Evolutionary conservation across 495 filamentous ascomycete genomes (phyloP), one percentile per base, ranked within the genome.

Genomic region (Diplogelasinospora grovesii): DNA sequence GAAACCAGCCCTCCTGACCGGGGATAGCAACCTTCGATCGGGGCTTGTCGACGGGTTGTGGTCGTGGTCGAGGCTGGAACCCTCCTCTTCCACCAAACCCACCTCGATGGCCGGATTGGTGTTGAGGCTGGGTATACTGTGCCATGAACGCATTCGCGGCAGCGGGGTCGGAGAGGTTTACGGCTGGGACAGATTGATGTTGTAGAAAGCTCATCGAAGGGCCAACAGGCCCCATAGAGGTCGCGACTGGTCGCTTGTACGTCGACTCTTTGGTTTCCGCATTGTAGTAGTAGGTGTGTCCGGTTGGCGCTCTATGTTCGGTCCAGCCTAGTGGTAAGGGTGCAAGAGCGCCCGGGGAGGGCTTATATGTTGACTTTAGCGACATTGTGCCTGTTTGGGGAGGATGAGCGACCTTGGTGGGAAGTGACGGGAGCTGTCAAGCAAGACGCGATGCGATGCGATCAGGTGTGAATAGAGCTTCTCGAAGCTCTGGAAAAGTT

Each of bases 261-360:
- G 89, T 95, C 1, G 90, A 95, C 56, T 84, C 68, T 54, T 93
- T 89, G 0, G 87, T 95, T 22, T 71, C 62, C n/a, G 79, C 67
- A 65, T 95, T 85, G 65, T 93, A 92, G 58, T 89, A 95, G 63
- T 94, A 96, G 10, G 75, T 70, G 55, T 93, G 88, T 5, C 89
- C 89, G 41, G 85, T 82, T 11, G 89, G 89, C 42, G 90, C 86
- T 69, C 83, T 88, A 63, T 96, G 89, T 61, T 94, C 86, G 19
- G 86, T 86, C 89, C 89, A 97, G 16, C 86, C 90, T 16, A 79
- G 72, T 6, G 81, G 80, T 3, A 95, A 66, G 13, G 85, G 79
- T 34, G 71, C 68, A 22, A 65, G 46, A n/a, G 48, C 24, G 24
- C 52, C 54, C 22, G 56, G 36, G 11, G 63, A 64, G 8, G 73